Conservation (phyloP, 495 filamentous ascomycete species). For the Delitschia confertaspora region DNA sequence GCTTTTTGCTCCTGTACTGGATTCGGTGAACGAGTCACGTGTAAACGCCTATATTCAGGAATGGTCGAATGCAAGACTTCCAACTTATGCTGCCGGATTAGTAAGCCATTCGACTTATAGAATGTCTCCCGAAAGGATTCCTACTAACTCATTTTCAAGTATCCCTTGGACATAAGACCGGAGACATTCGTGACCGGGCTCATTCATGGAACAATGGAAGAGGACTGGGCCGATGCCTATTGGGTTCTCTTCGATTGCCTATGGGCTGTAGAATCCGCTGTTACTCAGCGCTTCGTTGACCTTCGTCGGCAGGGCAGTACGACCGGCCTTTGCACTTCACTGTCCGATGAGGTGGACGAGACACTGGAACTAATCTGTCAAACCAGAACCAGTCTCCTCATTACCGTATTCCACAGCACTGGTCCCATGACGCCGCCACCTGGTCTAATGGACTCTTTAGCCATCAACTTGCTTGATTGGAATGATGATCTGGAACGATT, state of each 20-base stretch:
- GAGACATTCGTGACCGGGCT: conserved; percentile 18
- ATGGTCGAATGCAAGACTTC: conserved; percentile 15
- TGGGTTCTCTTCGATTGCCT: conserved; percentile 23
- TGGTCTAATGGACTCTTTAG: conserved; percentile 14
- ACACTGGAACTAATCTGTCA: conserved; percentile 17
- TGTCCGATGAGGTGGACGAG: conserved; percentile 17
- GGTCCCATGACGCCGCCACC: conserved; percentile 17
- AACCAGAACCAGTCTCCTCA: conserved; percentile 11
- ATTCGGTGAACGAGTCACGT: conserved; percentile 11
- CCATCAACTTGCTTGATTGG: conserved; percentile 20
- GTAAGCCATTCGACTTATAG: conserved; percentile 11
- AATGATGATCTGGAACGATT: conserved; percentile 22
- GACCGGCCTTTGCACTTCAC: conserved; percentile 2
- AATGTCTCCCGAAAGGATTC: too few species aligned
- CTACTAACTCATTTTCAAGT: conserved; percentile 11
- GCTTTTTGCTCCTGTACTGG: conserved; percentile 16
- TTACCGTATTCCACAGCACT: conserved; percentile 18
- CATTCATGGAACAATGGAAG: conserved; percentile 18
- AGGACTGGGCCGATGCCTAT: conserved; percentile 25
- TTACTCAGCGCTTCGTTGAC: conserved; percentile 24
- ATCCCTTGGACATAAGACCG: conserved; percentile 20
- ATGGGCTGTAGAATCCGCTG: conserved; percentile 23
- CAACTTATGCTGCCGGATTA: conserved; percentile 19
- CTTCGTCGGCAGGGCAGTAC: conserved; percentile 12
- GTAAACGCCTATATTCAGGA: conserved; percentile 14